Base-by-base conservation (phyloP, 768 basidiomycete species). In the Imleria badia region DNA sequence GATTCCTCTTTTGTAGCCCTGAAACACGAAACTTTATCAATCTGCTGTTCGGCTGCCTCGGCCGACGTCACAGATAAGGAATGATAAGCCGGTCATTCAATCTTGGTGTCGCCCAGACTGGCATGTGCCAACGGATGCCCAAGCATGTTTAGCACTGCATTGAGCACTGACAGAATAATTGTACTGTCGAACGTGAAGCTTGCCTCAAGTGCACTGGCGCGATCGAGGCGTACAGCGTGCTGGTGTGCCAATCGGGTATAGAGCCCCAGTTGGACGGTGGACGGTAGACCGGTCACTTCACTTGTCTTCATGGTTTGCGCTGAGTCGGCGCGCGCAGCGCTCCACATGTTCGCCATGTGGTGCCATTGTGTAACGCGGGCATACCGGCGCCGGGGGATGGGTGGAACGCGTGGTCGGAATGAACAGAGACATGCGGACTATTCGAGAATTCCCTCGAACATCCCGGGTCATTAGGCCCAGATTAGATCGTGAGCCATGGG, bases 11-110 rank as follows among this genome's bases (percentile, higher is more conserved):
- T 48, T 29, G 45, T 53, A 22, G 31, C n/a, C 12, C 46, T 60
- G 51, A 59, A 54, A 53, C 51, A 17, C 33, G 45, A 53, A 59
- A 53, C 57, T 20, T 5, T 14, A 51, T 50, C 49, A 15, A 47
- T 20, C 35, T 6, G 40, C 23, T 51, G 12, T 55, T 52, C 34
- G 39, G 38, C 43, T 22, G 35, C 14, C 26, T 29, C 41, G 41
- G 38, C 29, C 7, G 14, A 13, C 17, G 19, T 36, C 13, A 20
- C 47, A 40, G 42, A 41, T 19, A 46, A 54, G 44, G 19, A 20
- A 20, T 29, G 41, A 48, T 30, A 51, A 44, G 31, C 42, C 33
- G 19, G 35, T 35, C 14, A 42, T 15, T 26, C n/a, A 3, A 41
- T 56, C 44, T 34, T n/a, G 30, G 22, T 45, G 29, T 38, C 20